These are phyloP conservation scores for Ganoderma meredithae DNA, from an alignment of 1,284 basidiomycete genomes.

Conservation along the genomic window DNA sequence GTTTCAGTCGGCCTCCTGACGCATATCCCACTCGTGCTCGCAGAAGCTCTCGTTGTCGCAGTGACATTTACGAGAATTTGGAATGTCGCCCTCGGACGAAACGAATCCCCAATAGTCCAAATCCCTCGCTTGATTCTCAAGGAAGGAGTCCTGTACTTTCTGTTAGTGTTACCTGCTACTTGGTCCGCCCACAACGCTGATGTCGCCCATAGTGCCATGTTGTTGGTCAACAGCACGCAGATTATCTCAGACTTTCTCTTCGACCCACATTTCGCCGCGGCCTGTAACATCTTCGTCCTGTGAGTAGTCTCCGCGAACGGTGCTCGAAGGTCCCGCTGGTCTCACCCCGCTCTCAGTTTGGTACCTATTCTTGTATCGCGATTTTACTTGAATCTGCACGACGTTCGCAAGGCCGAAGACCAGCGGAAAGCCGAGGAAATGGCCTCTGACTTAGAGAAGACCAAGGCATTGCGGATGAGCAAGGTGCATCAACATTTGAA, in stretches of 20 bases:
- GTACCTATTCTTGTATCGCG: slow-evolving; percentile 26
- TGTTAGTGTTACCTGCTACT: background rate
- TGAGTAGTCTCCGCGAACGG: background rate
- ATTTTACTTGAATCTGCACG: slow-evolving; percentile 26
- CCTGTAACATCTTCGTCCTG: slow-evolving; percentile 11
- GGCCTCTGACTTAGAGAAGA: background rate
- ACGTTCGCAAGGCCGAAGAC: slow-evolving; percentile 4
- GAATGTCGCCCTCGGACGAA: slow-evolving; percentile 1
- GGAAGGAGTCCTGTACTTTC: slow-evolving; percentile 19
- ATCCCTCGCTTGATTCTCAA: slow-evolving; percentile 10
- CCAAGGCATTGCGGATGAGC: background rate
- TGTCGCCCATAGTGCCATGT: slow-evolving; percentile 10
- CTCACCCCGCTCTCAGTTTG: slow-evolving; percentile 7
- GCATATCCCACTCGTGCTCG: background rate
- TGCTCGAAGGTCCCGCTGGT: background rate
- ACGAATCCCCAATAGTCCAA: background rate
- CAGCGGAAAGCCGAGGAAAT: background rate
- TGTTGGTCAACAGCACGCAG: slow-evolving; percentile 9
- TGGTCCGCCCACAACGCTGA: background rate
- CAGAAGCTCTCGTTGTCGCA: slow-evolving; percentile 15
- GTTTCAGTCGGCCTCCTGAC: slow-evolving; percentile 7
- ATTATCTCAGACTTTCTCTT: slow-evolving; percentile 6
- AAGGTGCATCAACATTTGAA: background rate
- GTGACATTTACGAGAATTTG: slow-evolving; percentile 13
- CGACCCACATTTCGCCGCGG: background rate